Evolutionary conservation across 2,329 filamentous ascomycete genomes (phyloP), one percentile per base, ranked within the genome.

Genomic region (Calonectria honghensis): DNA sequence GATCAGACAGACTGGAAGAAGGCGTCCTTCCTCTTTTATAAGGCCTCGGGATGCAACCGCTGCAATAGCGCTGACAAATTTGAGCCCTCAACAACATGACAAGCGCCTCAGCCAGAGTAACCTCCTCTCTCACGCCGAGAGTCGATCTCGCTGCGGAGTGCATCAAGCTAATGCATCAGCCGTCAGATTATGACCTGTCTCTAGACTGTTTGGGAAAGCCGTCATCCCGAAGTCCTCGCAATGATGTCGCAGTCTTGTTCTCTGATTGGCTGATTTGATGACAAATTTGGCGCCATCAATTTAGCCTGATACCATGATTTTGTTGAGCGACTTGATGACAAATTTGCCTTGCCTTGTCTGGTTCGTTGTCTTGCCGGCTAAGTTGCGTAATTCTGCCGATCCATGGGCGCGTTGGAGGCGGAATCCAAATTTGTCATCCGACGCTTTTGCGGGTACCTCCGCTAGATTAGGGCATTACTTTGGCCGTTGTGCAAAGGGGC

Each of bases 81-180:
- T 63, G 24, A 14, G 13, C 6, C 18, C n/a, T 27, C 35, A 63
- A 63, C 57, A 41, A 29, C 14, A 9, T 20, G 16, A 2, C 57
- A 10, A 1, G 39, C 6, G 6, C 14, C 2, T 63, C 57, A n/a
- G 37, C 27, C 37, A 45, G 41, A 18, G 14, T n/a, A 6, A 7
- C 16, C 16, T 14, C 24, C 9, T 20, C 24, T 29, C 37, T 63
- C 20, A 41, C 35, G 35, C 57, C 24, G 57, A 41, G 35, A 57
- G 27, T 32, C 51, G 3, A 6, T 18, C 24, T 41, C 18, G 14
- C 14, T 41, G 5, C 10, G 18, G 27, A 18, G n/a, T 41, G 14
- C 37, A 63, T 63, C 24, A 41, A 20, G 13, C 57, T 63, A 63
- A 41, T 41, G 57, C 57, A 39, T 41, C 14, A 63, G 57, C 35